Evolutionary conservation across 2,329 filamentous ascomycete species (phyloP).

Genomic region (Coniochaeta prunicola): DNA sequence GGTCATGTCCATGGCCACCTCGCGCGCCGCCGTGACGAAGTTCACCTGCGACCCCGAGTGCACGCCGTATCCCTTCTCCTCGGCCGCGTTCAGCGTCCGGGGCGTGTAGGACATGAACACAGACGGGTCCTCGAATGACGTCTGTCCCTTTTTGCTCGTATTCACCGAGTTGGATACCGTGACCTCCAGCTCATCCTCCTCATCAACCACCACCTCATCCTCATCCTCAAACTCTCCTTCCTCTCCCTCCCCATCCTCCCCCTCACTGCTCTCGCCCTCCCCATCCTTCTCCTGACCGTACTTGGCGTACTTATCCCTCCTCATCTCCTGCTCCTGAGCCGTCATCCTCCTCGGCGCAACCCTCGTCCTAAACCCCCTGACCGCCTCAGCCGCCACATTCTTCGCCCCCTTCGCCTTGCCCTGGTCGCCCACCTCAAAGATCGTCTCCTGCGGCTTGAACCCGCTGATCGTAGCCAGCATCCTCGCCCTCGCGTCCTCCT

Average conservation of each 20-base stretch:
- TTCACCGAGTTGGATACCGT: conserved; percentile 55
- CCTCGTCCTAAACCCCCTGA: conserved; percentile 63
- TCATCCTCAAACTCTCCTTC: conserved; percentile 29
- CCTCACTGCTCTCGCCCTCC: conserved; percentile 29
- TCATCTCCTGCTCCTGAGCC: conserved; percentile 21
- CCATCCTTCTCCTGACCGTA: conserved; percentile 15
- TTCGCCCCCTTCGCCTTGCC: conserved; percentile 55
- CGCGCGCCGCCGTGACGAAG: conserved; percentile 83
- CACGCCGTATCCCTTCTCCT: conserved; percentile 90
- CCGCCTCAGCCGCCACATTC: conserved; percentile 64
- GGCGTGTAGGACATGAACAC: conserved; percentile 97
- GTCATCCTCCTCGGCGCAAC: conserved; percentile 51
- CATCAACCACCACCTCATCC: conserved; percentile 21
- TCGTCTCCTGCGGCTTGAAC: conserved; percentile 84
- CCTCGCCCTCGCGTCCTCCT: conserved; percentile 67
- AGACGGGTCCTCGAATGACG: conserved; percentile 73
- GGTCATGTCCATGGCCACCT: conserved; percentile 83
- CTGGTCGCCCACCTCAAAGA: conserved; percentile 81
- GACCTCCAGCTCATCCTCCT: conserved; percentile 57
- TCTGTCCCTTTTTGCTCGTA: conserved; percentile 45
- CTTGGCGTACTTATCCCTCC: conserved; percentile 22
- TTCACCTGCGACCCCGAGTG: conserved; percentile 71
- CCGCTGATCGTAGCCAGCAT: conserved; percentile 87
- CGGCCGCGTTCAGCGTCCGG: conserved; percentile 68
- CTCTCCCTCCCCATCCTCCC: conserved; percentile 25